Evolutionary conservation across 768 basidiomycete genomes (phyloP).

Genomic region (Naganishia kalamii): DNA sequence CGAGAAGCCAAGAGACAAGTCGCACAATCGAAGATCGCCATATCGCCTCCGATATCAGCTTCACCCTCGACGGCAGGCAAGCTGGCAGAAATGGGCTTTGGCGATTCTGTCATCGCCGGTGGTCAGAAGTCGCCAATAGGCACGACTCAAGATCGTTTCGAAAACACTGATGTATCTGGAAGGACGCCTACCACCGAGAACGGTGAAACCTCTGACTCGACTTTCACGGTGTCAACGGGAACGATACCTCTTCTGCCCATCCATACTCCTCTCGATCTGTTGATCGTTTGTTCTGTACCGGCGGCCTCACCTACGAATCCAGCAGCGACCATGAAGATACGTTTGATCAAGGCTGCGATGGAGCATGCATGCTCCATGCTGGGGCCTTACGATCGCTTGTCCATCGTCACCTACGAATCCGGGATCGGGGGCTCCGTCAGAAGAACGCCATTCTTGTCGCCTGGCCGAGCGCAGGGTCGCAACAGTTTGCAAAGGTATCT

Average conservation of each 20-base stretch:
- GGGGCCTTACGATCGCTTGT: conserved; percentile 70
- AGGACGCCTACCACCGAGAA: background rate
- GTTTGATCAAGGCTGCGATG: conserved; percentile 79
- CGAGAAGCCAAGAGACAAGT: conserved; percentile 30
- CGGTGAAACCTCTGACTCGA: background rate
- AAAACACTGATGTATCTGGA: background rate
- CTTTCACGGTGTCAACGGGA: background rate
- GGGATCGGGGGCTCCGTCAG: conserved; percentile 73
- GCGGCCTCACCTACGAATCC: conserved; percentile 56
- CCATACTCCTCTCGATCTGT: conserved; percentile 84
- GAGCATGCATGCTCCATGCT: conserved; percentile 77
- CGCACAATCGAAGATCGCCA: background rate
- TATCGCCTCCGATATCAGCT: conserved; percentile 17
- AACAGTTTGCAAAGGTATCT: conserved; percentile 69
- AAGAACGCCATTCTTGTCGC: conserved; percentile 84
- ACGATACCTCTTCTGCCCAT: conserved; percentile 69
- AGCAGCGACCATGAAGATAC: conserved; percentile 73
- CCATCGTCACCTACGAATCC: conserved; percentile 86
- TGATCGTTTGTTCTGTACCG: conserved; percentile 83
- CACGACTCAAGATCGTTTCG: background rate
- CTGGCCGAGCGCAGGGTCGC: conserved; percentile 64
- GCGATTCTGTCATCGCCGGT: conserved; percentile 10
- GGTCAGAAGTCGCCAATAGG: conserved; percentile 61
- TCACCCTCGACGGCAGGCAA: conserved; percentile 10
- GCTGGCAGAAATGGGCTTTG: conserved; percentile 21